phyloP scores from a whole-genome alignment of 148 eudicot species.

The Rhododendron mucronatum region DNA sequence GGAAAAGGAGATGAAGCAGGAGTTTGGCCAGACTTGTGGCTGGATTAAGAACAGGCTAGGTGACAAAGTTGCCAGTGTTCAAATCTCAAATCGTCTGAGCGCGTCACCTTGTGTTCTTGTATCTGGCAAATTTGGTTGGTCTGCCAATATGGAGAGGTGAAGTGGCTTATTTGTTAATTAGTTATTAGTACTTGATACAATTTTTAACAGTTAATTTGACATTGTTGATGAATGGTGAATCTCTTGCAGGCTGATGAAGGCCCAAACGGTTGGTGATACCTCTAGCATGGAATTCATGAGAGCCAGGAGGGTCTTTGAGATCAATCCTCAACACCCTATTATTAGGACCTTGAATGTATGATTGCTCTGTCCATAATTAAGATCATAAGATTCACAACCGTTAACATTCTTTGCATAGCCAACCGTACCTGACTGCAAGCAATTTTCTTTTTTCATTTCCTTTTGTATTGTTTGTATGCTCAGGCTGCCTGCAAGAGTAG shows the following conservation, averaged over 20 bases:
- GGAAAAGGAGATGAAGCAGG: conserved; percentile 68
- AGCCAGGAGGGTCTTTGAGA: conserved; percentile 84
- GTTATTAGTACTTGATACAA: background rate
- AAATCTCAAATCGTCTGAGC: conserved; percentile 80
- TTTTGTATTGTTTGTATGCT: conserved; percentile 6
- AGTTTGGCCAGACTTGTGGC: conserved; percentile 82
- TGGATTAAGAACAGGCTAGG: conserved; percentile 91
- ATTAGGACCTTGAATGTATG: conserved; percentile 78
- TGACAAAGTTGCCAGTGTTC: conserved; percentile 90
- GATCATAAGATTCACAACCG: background rate
- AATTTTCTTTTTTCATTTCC: background rate
- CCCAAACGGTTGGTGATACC: conserved; percentile 61
- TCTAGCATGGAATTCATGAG: conserved; percentile 75
- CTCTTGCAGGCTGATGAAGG: conserved; percentile 85
- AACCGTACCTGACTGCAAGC: background rate
- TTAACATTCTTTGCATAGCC: background rate
- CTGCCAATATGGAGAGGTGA: conserved; percentile 99
- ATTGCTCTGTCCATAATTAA: conserved; percentile 9
- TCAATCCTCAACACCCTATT: conserved; percentile 81
- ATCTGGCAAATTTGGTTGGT: conserved; percentile 94
- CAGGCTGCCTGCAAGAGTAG: conserved; percentile 65
- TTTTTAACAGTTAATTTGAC: background rate
- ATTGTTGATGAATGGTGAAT: background rate
- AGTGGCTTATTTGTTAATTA: conserved; percentile 3
- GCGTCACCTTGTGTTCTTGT: conserved; percentile 94